Evolutionary conservation across 2,329 filamentous ascomycete species (phyloP).

Genomic region (Apiospora sp.): DNA sequence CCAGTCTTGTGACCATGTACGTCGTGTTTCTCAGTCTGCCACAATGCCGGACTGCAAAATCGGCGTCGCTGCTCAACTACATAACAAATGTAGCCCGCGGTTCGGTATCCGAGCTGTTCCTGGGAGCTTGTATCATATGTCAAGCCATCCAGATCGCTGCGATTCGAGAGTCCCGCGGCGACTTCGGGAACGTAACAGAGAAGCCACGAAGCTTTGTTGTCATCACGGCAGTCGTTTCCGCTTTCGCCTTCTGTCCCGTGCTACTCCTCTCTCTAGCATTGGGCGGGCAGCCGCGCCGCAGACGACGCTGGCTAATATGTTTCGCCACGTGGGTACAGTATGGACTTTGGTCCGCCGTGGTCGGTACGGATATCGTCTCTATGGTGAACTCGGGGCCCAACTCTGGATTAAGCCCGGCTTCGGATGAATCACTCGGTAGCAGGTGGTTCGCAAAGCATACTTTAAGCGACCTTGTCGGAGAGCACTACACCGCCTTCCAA

Average conservation of each 20-base stretch:
- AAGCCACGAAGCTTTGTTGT: neutral
- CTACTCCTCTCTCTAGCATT: neutral
- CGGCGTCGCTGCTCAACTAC: neutral
- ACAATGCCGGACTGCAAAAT: neutral
- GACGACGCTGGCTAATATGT: neutral
- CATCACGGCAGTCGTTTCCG: neutral
- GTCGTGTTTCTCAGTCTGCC: neutral
- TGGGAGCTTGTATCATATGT: conserved; percentile 1
- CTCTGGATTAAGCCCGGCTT: neutral
- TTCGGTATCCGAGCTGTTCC: neutral
- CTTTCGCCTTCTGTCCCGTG: neutral
- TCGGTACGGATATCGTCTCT: neutral
- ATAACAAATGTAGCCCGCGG: neutral
- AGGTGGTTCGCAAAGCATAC: neutral
- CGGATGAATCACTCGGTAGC: neutral
- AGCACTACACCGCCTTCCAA: neutral
- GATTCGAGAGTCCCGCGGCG: neutral
- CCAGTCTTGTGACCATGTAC: neutral
- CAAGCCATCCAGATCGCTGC: neutral
- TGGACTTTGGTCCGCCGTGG: neutral
- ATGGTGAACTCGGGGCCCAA: neutral
- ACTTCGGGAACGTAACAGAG: neutral
- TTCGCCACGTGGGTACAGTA: neutral
- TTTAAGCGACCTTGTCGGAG: neutral
- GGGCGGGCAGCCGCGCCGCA: neutral